Evolutionary conservation across 306 rosid genomes (phyloP).

Genomic region (Quillaja saponaria): DNA sequence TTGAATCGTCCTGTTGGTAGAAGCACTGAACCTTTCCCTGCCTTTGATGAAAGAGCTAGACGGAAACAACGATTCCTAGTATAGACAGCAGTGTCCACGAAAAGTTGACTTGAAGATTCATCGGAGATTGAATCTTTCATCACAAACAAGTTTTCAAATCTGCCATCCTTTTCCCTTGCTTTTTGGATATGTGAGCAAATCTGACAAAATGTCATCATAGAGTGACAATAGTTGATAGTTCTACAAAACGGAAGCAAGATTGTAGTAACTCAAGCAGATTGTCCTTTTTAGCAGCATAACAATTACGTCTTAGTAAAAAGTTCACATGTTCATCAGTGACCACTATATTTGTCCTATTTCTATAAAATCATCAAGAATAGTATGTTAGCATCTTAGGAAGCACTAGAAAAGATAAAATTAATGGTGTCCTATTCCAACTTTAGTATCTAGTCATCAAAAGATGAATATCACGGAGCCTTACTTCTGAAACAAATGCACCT

Average conservation of each 20-base stretch:
- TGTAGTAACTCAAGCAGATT: constrained; percentile 28
- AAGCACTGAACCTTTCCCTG: constrained; percentile 85
- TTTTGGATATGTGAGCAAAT: constrained; percentile 72
- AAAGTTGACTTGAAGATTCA: constrained; percentile 57
- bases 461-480: constrained; percentile 40
- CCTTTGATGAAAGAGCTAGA: constrained; percentile 82
- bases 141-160: constrained; percentile 56
- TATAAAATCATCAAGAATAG: constrained; percentile 4
- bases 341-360: constrained; percentile 16
- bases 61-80: constrained; percentile 93
- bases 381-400: constrained; percentile 3
- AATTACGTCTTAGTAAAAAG: constrained; percentile 6
- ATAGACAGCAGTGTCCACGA: constrained; percentile 92
- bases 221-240: constrained; percentile 36
- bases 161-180: constrained; percentile 44
- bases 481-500: constrained; percentile 96
- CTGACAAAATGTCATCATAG: constrained; percentile 51
- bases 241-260: constrained; percentile 30
- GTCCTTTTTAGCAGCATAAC: constrained; percentile 21
- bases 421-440: constrained; percentile 10
- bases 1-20: constrained; percentile 65
- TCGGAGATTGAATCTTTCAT: constrained; percentile 63
- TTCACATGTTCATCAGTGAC: constrained; percentile 12
- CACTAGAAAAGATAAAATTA: constrained; percentile 24
- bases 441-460: constrained; percentile 10